Evolutionary conservation across 2,329 filamentous ascomycete species (phyloP).

Genomic region (Aspergillus candidus): DNA sequence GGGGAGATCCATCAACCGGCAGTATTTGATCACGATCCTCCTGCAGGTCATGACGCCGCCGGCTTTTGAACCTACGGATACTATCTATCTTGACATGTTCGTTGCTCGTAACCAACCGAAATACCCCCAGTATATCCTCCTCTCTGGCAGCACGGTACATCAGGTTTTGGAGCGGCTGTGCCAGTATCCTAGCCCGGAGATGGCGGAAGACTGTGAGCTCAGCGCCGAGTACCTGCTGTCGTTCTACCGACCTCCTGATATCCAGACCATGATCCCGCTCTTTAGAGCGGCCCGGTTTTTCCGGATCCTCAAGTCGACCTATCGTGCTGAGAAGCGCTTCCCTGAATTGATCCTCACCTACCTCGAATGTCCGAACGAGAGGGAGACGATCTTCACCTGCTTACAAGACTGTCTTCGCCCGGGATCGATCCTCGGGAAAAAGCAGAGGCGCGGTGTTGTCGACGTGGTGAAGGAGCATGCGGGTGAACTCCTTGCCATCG

Average conservation of each 20-base stretch:
- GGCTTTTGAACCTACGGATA: conserved; percentile 69
- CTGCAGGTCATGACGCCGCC: conserved; percentile 76
- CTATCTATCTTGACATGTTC: conserved; percentile 97
- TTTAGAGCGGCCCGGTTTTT: conserved; percentile 80
- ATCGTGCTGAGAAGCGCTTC: conserved; percentile 72
- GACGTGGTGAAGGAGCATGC: conserved; percentile 61
- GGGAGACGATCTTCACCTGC: conserved; percentile 69
- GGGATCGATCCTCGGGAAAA: conserved; percentile 56
- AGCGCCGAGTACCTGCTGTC: conserved; percentile 94
- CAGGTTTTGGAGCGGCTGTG: conserved; percentile 77
- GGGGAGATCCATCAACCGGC: conserved; percentile 69
- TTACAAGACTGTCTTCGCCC: conserved; percentile 68
- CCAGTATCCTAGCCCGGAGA: conserved; percentile 69
- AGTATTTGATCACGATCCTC: conserved; percentile 86
- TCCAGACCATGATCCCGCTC: conserved; percentile 66
- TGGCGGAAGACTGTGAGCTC: conserved; percentile 92
- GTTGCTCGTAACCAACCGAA: conserved; percentile 93
- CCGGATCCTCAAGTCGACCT: conserved; percentile 84
- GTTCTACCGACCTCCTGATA: conserved; percentile 81
- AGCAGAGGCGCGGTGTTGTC: conserved; percentile 68
- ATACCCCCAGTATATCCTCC: conserved; percentile 88
- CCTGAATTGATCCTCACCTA: conserved; percentile 71
- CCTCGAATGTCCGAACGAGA: conserved; percentile 77
- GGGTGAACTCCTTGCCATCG: conserved; percentile 59
- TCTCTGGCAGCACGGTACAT: conserved; percentile 79